A percentile compares a stretch with the other conserved stretches of the same genome.
Evolutionary conservation across 352 stramenopile genomes (phyloP).

Genomic region (Pythium volutum): DNA sequence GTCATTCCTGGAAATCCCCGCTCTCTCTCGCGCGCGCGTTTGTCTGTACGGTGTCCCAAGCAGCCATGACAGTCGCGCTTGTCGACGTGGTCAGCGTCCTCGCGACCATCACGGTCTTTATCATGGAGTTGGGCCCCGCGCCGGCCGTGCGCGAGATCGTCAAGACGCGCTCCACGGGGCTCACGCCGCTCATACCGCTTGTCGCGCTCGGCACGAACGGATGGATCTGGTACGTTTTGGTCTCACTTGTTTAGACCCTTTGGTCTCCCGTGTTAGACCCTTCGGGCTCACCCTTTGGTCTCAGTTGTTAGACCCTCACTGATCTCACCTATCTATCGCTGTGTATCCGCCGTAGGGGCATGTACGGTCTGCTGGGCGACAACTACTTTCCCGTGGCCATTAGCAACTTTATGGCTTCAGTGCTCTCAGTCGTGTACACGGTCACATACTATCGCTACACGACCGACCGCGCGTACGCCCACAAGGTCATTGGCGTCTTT

Average conservation of each 20-base stretch:
- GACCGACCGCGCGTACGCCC: conserved; percentile 37
- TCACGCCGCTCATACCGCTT: conserved; percentile 46
- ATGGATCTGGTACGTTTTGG: conserved; percentile 15
- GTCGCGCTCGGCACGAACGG: conserved; percentile 36
- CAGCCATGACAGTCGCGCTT: neutral
- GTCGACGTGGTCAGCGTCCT: conserved; percentile 28
- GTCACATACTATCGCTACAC: conserved; percentile 43
- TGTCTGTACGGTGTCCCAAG: too few relatives aligned
- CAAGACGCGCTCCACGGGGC: conserved; percentile 31
- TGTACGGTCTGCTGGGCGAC: conserved; percentile 42
- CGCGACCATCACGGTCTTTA: conserved; percentile 23
- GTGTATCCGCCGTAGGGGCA: conserved; percentile 8
- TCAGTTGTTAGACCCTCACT: neutral
- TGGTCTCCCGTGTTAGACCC: neutral
- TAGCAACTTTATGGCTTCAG: conserved; percentile 37
- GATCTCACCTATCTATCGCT: neutral
- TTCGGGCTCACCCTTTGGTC: neutral
- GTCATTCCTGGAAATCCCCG: neutral
- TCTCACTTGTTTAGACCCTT: neutral
- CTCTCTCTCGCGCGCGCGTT: neutral
- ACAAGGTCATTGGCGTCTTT: conserved; percentile 26
- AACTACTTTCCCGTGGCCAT: conserved; percentile 46
- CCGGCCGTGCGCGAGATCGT: conserved; percentile 31
- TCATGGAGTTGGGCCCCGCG: conserved; percentile 42
- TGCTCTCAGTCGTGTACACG: conserved; percentile 40